These are phyloP conservation scores for Phialophora verrucosa DNA, from an alignment of 2,329 filamentous ascomycete species.

Conservation along the genomic window DNA sequence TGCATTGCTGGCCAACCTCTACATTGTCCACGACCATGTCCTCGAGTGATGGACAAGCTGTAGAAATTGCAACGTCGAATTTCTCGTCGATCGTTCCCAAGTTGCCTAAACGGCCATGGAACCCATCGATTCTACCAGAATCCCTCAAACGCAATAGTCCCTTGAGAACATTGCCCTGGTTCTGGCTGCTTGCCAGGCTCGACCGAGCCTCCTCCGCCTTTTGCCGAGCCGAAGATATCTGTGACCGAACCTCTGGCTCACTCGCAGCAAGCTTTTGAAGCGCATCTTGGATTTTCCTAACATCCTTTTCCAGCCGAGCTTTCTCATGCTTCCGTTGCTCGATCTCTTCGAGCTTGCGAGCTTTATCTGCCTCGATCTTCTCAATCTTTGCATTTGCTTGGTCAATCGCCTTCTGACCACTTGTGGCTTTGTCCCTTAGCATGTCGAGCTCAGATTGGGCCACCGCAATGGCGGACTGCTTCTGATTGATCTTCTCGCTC, in stretches of 20 bases:
- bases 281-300: constrained; percentile 72
- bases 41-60: constrained; percentile 86
- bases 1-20: constrained; percentile 95
- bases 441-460: constrained; percentile 95
- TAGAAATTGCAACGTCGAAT: constrained; percentile 98
- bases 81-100: constrained; percentile 90
- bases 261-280: constrained; percentile 73
- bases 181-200: constrained; percentile 86
- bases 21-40: constrained; percentile 98
- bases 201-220: constrained; percentile 96
- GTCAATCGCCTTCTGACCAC: constrained; percentile 80
- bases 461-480: constrained; percentile 90
- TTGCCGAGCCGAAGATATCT: constrained; percentile 86
- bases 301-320: constrained; percentile 73
- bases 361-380: constrained; percentile 72
- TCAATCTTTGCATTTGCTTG: constrained; percentile 82
- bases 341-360: constrained; percentile 74
- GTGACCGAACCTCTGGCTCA: constrained; percentile 80
- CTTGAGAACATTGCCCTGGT: constrained; percentile 87
- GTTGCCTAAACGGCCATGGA: constrained; percentile 93
- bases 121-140: constrained; percentile 94
- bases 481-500: constrained; percentile 96
- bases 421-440: constrained; percentile 84
- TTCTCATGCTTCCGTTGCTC: constrained; percentile 77
- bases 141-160: constrained; percentile 94